Conservation (phyloP, 1,284 basidiomycete genomes). For the Cryptococcus amylolentus region DNA sequence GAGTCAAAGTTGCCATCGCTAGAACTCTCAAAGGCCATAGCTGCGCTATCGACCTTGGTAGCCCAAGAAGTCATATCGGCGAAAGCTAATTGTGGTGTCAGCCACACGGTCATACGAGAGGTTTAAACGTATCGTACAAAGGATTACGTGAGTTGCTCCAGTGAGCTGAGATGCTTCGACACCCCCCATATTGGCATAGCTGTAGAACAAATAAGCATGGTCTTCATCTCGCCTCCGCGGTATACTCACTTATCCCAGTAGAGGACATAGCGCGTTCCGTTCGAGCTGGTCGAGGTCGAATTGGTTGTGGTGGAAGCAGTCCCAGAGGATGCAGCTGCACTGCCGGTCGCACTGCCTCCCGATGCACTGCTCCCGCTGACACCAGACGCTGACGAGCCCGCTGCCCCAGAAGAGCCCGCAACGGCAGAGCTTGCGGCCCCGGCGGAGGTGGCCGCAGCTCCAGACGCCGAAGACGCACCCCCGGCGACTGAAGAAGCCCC, state of each 20-base stretch:
- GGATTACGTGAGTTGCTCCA: conserved; percentile 27
- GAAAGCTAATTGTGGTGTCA: conserved; percentile 9
- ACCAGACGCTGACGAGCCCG: neutral
- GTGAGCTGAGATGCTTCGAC: conserved; percentile 13
- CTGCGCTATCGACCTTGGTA: neutral
- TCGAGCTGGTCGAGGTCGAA: neutral
- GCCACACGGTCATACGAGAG: neutral
- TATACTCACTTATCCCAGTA: conserved; percentile 22
- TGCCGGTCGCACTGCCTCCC: neutral
- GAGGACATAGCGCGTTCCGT: conserved; percentile 14
- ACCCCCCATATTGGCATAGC: conserved; percentile 11
- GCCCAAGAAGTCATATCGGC: conserved; percentile 13
- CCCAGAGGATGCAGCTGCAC: neutral
- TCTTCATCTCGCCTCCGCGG: neutral
- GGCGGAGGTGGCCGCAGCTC: neutral
- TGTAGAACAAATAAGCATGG: neutral
- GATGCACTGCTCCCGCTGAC: neutral
- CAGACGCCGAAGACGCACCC: neutral
- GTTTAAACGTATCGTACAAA: conserved; percentile 14
- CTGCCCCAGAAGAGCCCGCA: neutral
- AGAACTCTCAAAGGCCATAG: conserved; percentile 4
- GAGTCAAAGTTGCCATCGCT: conserved; percentile 10
- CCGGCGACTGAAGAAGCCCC: neutral
- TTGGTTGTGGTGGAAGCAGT: neutral
- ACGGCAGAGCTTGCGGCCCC: neutral